Evolutionary conservation across 495 filamentous ascomycete species (phyloP).

Genomic region (Aspergillus biplanus): DNA sequence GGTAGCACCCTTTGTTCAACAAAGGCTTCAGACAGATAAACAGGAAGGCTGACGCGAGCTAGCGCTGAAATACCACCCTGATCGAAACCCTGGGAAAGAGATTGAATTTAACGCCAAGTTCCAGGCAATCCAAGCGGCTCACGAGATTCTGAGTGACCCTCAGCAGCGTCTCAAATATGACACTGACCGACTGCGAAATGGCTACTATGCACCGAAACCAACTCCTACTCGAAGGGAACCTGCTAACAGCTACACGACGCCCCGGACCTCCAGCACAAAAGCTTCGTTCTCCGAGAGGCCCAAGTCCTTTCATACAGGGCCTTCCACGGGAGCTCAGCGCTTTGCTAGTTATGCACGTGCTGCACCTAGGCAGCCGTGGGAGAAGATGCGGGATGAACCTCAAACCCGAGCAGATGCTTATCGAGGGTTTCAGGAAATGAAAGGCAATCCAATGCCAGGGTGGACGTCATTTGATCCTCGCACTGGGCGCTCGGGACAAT

Average conservation of each 20-base stretch:
- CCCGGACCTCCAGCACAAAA: constrained; percentile 36
- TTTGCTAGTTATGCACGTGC: constrained; percentile 57
- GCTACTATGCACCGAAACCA: constrained; percentile 44
- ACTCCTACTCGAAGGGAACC: constrained; percentile 35
- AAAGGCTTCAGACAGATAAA: not conserved
- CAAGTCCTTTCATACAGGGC: constrained; percentile 39
- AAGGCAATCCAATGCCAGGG: constrained; percentile 36
- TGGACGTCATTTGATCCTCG: constrained; percentile 48
- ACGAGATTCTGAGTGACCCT: constrained; percentile 79
- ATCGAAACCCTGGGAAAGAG: constrained; percentile 85
- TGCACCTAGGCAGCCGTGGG: constrained; percentile 40
- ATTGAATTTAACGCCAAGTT: constrained; percentile 78
- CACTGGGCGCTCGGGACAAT: constrained; percentile 36
- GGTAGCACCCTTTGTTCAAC: constrained; percentile 48
- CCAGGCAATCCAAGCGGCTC: constrained; percentile 80
- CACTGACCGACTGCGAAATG: constrained; percentile 60
- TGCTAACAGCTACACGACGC: constrained; percentile 29
- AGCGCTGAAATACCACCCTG: constrained; percentile 88
- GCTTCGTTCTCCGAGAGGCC: constrained; percentile 30
- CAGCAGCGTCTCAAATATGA: constrained; percentile 75
- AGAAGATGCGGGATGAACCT: constrained; percentile 53
- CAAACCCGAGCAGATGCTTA: constrained; percentile 61
- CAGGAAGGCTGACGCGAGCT: constrained; percentile 16
- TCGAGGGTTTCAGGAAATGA: constrained; percentile 75
- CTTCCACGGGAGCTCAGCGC: constrained; percentile 57